These are phyloP conservation scores for Claviceps fusiformis DNA, from an alignment of 2,329 filamentous ascomycete genomes.

Conservation along the genomic window DNA sequence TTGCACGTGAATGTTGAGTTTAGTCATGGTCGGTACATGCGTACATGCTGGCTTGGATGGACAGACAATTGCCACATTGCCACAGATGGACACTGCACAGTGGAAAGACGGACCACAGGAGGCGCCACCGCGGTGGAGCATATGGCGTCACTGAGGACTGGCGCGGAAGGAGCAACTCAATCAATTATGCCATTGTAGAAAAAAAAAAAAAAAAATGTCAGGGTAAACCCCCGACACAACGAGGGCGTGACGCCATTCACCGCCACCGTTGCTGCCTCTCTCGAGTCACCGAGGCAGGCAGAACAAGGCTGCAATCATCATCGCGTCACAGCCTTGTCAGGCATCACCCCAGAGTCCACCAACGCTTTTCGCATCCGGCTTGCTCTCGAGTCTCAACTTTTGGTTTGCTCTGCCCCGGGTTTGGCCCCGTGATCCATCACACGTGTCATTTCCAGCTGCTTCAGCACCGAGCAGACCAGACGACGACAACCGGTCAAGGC, in stretches of 20 bases:
- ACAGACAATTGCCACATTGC: too few relatives aligned
- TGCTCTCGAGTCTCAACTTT: background rate
- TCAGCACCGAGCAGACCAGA: too few relatives aligned
- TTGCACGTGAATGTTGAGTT: too few relatives aligned
- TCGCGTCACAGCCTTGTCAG: background rate
- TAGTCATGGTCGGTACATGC: too few relatives aligned
- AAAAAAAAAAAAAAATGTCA: too few relatives aligned
- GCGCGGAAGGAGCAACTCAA: background rate
- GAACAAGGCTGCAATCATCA: background rate
- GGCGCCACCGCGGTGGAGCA: background rate
- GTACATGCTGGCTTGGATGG: too few relatives aligned
- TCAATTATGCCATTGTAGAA: too few relatives aligned
- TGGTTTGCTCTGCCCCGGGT: too few relatives aligned
- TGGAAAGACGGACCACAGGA: background rate
- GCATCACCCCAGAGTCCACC: background rate
- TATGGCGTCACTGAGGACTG: background rate
- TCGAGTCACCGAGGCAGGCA: background rate
- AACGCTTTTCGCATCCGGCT: background rate
- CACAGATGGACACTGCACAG: background rate
- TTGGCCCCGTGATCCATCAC: too few relatives aligned
- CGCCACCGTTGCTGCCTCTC: background rate
- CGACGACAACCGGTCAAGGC: too few relatives aligned
- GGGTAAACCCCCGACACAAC: too few relatives aligned
- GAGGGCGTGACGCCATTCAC: background rate
- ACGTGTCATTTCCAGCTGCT: too few relatives aligned